Evolutionary conservation across 305 asterid genomes (phyloP).

Genomic region (Fraxinus greggii): DNA sequence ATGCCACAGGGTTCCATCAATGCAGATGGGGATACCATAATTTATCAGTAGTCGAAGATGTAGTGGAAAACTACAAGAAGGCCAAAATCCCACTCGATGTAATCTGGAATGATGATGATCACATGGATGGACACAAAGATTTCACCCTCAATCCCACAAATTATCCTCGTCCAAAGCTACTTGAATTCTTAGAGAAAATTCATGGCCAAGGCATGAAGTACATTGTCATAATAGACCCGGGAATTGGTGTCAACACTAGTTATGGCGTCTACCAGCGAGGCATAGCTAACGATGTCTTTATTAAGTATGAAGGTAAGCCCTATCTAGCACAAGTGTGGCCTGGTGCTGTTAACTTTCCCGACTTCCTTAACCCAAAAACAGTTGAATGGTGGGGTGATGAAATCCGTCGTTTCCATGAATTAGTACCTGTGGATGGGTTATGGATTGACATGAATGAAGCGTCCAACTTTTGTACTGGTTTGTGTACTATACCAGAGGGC

Average conservation of each 20-base stretch:
- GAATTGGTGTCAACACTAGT: not conserved
- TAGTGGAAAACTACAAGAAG: not conserved
- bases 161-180: not conserved
- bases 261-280: not conserved
- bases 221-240: not conserved
- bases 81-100: not conserved
- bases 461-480: not conserved
- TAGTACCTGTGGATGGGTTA: not conserved
- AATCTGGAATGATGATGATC: not conserved
- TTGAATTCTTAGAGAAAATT: not conserved
- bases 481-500: not conserved
- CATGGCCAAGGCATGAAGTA: not conserved
- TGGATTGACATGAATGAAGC: not conserved
- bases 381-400: not conserved
- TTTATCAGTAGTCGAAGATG: not conserved
- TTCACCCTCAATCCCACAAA: not conserved
- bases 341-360: not conserved
- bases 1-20: not conserved
- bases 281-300: not conserved
- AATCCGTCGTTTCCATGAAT: not conserved
- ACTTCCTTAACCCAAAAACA: not conserved
- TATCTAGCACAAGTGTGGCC: not conserved
- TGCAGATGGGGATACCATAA: not conserved
- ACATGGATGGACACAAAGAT: not conserved
- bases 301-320: not conserved